Conservation (phyloP, 139 green algal species). For the Micromonas commoda region DNA sequence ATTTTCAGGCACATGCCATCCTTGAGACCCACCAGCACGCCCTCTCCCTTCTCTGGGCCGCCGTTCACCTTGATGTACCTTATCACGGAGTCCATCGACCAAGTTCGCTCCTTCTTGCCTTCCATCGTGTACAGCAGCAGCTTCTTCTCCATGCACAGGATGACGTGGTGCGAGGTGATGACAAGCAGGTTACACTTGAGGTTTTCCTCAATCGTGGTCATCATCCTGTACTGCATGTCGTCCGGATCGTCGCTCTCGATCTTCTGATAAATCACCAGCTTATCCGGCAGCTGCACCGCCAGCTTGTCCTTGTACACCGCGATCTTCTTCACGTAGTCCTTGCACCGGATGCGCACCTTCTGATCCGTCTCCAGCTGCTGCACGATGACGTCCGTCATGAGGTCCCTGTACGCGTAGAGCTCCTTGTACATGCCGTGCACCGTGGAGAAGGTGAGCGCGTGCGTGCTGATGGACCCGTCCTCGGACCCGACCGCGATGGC, state of each 20-base stretch:
- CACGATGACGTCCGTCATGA: slow-evolving; percentile 78
- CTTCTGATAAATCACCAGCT: slow-evolving; percentile 72
- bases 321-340: slow-evolving; percentile 75
- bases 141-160: slow-evolving; percentile 72
- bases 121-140: slow-evolving; percentile 73
- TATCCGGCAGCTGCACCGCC: slow-evolving; percentile 65
- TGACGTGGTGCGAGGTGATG: slow-evolving; percentile 60
- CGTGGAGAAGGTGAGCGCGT: slow-evolving; percentile 63
- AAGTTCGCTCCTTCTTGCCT: slow-evolving; percentile 60
- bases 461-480: slow-evolving; percentile 59
- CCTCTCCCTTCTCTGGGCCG: slow-evolving; percentile 55
- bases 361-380: slow-evolving; percentile 74
- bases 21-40: slow-evolving; percentile 69
- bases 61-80: slow-evolving; percentile 74
- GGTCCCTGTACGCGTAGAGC: slow-evolving; percentile 49
- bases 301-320: slow-evolving; percentile 72
- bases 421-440: slow-evolving; percentile 67
- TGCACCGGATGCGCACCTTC: slow-evolving; percentile 66
- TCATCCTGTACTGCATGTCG: slow-evolving; percentile 55
- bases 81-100: slow-evolving; percentile 64
- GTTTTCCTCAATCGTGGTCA: slow-evolving; percentile 58
- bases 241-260: not conserved
- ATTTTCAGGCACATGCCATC: slow-evolving; percentile 60
- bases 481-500: slow-evolving; percentile 66
- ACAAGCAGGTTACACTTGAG: slow-evolving; percentile 80